Evolutionary conservation across 768 basidiomycete genomes (phyloP).

Genomic region (Russula foetens): DNA sequence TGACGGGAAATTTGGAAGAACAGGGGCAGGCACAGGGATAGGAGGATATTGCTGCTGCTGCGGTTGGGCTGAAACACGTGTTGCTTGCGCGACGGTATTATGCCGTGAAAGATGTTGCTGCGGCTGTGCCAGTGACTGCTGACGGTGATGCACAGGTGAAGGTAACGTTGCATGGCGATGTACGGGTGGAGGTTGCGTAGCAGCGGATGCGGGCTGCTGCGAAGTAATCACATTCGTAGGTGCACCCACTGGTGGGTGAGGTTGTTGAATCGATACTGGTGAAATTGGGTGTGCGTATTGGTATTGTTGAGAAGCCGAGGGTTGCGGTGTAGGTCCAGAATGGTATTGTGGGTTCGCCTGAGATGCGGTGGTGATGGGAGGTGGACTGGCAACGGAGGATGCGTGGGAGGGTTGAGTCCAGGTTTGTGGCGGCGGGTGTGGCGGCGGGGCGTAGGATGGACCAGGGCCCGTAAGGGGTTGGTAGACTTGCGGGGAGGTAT

Average conservation of each 20-base stretch:
- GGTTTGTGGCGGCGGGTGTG: constrained; percentile 8
- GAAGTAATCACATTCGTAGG: not conserved
- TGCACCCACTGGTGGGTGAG: constrained; percentile 19
- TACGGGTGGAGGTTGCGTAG: constrained; percentile 16
- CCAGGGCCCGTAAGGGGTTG: not conserved
- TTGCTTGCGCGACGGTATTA: constrained; percentile 17
- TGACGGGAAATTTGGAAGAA: constrained; percentile 18
- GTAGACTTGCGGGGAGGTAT: constrained; percentile 5
- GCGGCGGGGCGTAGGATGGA: not conserved
- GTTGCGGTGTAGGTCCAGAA: constrained; percentile 17
- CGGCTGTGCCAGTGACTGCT: not conserved
- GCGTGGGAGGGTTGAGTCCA: constrained; percentile 11
- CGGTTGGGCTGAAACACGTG: constrained; percentile 8
- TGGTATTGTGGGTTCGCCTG: constrained; percentile 21
- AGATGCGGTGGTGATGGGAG: not conserved
- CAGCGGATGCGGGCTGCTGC: not conserved
- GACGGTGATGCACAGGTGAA: constrained; percentile 11
- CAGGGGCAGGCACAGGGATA: constrained; percentile 1
- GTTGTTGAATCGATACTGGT: constrained; percentile 22
- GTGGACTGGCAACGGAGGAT: not conserved
- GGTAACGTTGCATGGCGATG: constrained; percentile 17
- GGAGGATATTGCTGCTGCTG: constrained; percentile 10
- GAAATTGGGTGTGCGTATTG: constrained; percentile 27
- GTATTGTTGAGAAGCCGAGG: constrained; percentile 9
- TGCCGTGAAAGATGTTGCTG: constrained; percentile 14